Percentiles rank a stretch among this genome's conserved stretches.
Conservation (phyloP, 148 eudicot species). For the Oxyria digyna region DNA sequence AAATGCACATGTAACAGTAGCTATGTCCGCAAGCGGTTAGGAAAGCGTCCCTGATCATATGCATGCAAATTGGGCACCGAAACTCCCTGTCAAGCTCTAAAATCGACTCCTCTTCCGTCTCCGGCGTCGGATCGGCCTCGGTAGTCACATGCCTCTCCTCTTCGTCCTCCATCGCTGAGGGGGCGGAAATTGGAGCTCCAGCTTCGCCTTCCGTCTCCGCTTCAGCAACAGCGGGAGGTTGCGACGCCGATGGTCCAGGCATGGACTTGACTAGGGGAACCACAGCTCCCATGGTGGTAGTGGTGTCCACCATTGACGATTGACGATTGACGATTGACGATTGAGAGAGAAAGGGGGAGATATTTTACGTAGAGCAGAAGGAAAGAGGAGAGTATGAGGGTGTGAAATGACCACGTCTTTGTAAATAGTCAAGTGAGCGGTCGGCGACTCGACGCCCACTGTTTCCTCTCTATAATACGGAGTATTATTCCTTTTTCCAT, state of each 20-base stretch:
- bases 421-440: background rate
- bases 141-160: background rate
- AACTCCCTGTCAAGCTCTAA: slow-evolving; percentile 40
- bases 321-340: too few relatives aligned
- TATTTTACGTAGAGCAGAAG: background rate
- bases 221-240: background rate
- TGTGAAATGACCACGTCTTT: slow-evolving; percentile 11
- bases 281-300: background rate
- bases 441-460: background rate
- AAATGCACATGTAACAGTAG: slow-evolving; percentile 76
- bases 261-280: slow-evolving; percentile 7
- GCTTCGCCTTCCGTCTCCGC: background rate
- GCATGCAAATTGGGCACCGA: slow-evolving; percentile 85
- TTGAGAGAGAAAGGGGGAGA: background rate
- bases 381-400: slow-evolving; percentile 1
- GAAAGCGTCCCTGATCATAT: slow-evolving; percentile 73
- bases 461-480: background rate
- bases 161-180: background rate
- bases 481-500: too few relatives aligned
- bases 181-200: background rate
- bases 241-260: background rate
- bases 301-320: slow-evolving; percentile 3
- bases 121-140: background rate
- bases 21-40: slow-evolving; percentile 82
- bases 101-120: slow-evolving; percentile 10